Base-by-base conservation (phyloP, 495 filamentous ascomycete genomes). In the Penicillium steckii region DNA sequence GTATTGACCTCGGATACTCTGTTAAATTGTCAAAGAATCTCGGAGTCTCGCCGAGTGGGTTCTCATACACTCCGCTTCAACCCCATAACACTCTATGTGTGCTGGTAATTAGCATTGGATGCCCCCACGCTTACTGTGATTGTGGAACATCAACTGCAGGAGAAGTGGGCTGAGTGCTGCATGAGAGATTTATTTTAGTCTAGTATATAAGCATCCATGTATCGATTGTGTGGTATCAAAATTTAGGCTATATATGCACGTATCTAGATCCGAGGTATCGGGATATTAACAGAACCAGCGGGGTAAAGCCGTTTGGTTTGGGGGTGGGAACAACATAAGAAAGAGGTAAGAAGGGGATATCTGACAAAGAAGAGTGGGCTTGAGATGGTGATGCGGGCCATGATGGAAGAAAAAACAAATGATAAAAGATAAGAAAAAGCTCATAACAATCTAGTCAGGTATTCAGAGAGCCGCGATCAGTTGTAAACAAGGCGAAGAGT, bases 281-380 rank as follows among this genome's bases (percentile, higher is more conserved):
- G 43, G 29, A 48, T 46, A 55, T 55, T 10, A 40, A 55, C 52
- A 54, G 25, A 53, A 47, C 57, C 50, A 29, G 41, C 29, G 42
- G 48, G 45, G 18, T 37, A 15, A 37, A 15, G n/a, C 18, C 33
- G 33, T 19, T 37, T n/a, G 18, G 15, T 37, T 17, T 15, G 33
- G 33, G n/a, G 19, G n/a, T 26, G 42, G 17, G 13, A 50, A 52
- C 10, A 22, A 15, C 44, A 59, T 25, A 47, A 46, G 30, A 51
- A 46, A 43, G 43, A 44, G 37, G 21, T 32, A 57, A 38, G 27
- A 62, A 47, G 48, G 54, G 62, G 62, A 65, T 65, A 65, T 65
- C 62, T 45, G 62, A 62, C 52, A 56, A 52, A 18, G 40, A 26
- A n/a, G n/a, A n/a, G n/a, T 35, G 53, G 33, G 49, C n/a, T 21